Evolutionary conservation across 768 basidiomycete genomes (phyloP).

Genomic region (Mycena olivaceomarginata): DNA sequence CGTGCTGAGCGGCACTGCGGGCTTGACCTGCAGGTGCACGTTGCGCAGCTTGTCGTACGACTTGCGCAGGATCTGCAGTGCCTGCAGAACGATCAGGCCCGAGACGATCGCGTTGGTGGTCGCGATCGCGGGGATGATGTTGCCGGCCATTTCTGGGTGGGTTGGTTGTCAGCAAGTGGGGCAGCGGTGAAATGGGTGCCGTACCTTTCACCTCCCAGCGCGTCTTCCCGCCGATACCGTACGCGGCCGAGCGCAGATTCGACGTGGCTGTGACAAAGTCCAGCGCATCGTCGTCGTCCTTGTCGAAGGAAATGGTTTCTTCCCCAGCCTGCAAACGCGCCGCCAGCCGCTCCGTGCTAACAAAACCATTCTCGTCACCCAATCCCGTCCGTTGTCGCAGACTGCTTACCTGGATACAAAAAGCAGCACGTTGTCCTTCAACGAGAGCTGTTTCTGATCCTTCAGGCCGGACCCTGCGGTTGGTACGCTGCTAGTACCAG

Average conservation of each 20-base stretch:
- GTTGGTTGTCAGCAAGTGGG: not conserved
- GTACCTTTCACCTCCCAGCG: constrained; percentile 98
- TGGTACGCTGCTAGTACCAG: constrained; percentile 28
- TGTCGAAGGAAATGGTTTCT: constrained; percentile 92
- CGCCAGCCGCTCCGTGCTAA: constrained; percentile 88
- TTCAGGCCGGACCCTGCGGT: constrained; percentile 67
- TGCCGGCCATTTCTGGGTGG: constrained; percentile 95
- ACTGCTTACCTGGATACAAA: constrained; percentile 87
- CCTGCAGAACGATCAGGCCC: constrained; percentile 95
- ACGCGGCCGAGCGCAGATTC: constrained; percentile 93
- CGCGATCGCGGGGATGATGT: constrained; percentile 99
- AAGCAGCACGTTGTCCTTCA: constrained; percentile 88
- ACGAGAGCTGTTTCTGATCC: constrained; percentile 86
- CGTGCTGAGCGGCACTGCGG: constrained; percentile 85
- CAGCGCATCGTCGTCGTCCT: constrained; percentile 97
- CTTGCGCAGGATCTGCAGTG: constrained; percentile 87
- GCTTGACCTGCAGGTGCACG: constrained; percentile 88
- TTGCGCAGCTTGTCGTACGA: constrained; percentile 78
- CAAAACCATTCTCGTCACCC: constrained; percentile 6
- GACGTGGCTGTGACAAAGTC: constrained; percentile 98
- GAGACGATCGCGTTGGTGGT: constrained; percentile 99
- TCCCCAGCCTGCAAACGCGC: constrained; percentile 79
- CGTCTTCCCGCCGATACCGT: constrained; percentile 92
- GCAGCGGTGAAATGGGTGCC: not conserved
- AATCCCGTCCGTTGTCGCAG: not conserved